phyloP scores from a whole-genome alignment of 1,139 yeast genomes.

The Hanseniaspora gamundiae region DNA sequence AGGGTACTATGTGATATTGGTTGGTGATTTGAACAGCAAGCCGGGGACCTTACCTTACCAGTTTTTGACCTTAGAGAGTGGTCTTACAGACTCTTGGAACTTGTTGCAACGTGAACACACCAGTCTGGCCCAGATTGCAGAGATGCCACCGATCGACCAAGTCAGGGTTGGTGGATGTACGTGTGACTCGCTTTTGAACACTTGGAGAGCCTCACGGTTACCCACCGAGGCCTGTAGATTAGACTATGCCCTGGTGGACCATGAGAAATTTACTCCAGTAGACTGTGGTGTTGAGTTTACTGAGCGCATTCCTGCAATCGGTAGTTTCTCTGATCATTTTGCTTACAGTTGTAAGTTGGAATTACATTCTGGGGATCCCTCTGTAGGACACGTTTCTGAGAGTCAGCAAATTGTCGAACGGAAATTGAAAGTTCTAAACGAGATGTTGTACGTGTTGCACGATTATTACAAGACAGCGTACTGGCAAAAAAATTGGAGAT shows the following conservation, averaged over 20 bases:
- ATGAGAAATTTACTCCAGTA: slow-evolving; percentile 36
- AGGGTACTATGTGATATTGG: slow-evolving; percentile 78
- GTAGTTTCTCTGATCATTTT: slow-evolving; percentile 87
- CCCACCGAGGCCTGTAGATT: slow-evolving; percentile 75
- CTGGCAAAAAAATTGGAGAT: slow-evolving; percentile 55
- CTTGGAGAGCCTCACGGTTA: slow-evolving; percentile 62
- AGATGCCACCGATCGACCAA: slow-evolving; percentile 55
- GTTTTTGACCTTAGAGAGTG: slow-evolving; percentile 58
- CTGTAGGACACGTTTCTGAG: not conserved
- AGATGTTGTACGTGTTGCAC: slow-evolving; percentile 42
- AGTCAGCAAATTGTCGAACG: slow-evolving; percentile 1
- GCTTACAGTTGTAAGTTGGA: slow-evolving; percentile 58
- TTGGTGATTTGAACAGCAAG: slow-evolving; percentile 83
- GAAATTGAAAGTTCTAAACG: slow-evolving; percentile 36
- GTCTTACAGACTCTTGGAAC: slow-evolving; percentile 73
- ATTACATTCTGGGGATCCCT: slow-evolving; percentile 13
- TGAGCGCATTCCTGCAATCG: slow-evolving; percentile 47
- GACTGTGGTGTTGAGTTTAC: slow-evolving; percentile 63
- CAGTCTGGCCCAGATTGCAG: slow-evolving; percentile 32
- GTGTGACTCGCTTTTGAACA: slow-evolving; percentile 75
- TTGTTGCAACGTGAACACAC: slow-evolving; percentile 10
- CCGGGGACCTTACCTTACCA: slow-evolving; percentile 80
- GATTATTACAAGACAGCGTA: slow-evolving; percentile 43
- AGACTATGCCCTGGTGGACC: slow-evolving; percentile 78
- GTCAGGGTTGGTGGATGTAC: slow-evolving; percentile 68